Conservation (phyloP, 371 early-diverging fungal genomes). For the Saksenaea oblongispora region DNA sequence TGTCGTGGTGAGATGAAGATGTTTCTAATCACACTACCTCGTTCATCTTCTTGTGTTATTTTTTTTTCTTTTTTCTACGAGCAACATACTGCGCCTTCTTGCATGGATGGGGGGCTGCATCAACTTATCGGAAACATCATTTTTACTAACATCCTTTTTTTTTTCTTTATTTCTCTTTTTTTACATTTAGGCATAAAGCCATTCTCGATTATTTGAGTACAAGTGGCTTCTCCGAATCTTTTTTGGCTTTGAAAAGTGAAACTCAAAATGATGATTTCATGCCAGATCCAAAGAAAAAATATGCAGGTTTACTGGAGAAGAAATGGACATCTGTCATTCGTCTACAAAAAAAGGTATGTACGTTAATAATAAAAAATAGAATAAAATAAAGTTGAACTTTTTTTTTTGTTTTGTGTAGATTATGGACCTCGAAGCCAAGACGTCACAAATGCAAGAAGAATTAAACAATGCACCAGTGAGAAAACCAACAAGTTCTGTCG, state of each 20-base stretch:
- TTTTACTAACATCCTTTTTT: background rate
- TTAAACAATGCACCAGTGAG: slow-evolving; percentile 66
- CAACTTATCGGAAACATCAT: background rate
- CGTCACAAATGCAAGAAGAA: slow-evolving; percentile 78
- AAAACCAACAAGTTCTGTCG: slow-evolving; percentile 61
- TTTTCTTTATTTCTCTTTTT: background rate
- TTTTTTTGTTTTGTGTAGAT: slow-evolving; percentile 51
- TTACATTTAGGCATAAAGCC: slow-evolving; percentile 68
- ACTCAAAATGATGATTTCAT: slow-evolving; percentile 70
- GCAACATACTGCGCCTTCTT: slow-evolving; percentile 7
- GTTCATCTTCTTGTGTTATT: background rate
- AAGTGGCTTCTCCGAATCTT: slow-evolving; percentile 71
- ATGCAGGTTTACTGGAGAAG: slow-evolving; percentile 87
- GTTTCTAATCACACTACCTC: background rate
- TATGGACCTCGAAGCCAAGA: slow-evolving; percentile 85
- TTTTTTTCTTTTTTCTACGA: slow-evolving; percentile 13
- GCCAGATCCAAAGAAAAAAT: slow-evolving; percentile 77
- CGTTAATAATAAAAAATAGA: background rate
- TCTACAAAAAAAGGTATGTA: slow-evolving; percentile 82
- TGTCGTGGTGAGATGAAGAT: slow-evolving; percentile 1
- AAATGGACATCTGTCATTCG: slow-evolving; percentile 95
- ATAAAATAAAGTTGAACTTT: background rate
- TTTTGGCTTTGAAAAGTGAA: slow-evolving; percentile 71
- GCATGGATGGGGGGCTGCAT: slow-evolving; percentile 3
- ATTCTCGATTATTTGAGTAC: slow-evolving; percentile 85